Conservation (phyloP, 306 rosid genomes). For the Mimosa bimucronata region DNA sequence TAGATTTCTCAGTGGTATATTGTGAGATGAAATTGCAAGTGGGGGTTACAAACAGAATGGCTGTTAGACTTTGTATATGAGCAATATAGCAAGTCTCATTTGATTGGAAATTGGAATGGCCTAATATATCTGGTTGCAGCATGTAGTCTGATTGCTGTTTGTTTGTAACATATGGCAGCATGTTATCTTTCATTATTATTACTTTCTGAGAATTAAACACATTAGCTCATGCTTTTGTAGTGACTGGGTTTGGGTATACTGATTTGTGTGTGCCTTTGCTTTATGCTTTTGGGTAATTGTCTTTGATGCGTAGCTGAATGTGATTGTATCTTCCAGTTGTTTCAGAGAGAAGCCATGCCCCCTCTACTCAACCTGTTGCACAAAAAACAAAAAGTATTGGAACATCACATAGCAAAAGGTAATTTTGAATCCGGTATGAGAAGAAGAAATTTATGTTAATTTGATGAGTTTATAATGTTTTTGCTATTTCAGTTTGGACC, state of each 20-base stretch:
- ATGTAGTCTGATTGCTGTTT: background rate
- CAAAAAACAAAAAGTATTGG: slow-evolving; percentile 51
- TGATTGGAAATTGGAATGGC: slow-evolving; percentile 22
- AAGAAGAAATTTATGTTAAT: background rate
- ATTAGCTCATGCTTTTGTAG: too few species aligned
- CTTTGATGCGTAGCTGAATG: slow-evolving; percentile 18
- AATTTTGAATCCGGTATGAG: slow-evolving; percentile 4
- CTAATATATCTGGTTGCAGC: background rate
- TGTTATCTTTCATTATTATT: background rate
- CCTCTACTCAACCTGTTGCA: slow-evolving; percentile 44
- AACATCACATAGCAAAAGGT: slow-evolving; percentile 54
- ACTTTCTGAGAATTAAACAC: too few species aligned
- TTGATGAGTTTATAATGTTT: background rate
- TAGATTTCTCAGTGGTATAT: background rate
- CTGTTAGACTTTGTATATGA: slow-evolving; percentile 29
- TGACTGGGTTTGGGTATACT: background rate
- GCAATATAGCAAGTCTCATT: background rate
- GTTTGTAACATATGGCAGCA: background rate
- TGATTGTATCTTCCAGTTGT: background rate
- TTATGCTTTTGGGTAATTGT: background rate
- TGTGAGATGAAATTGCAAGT: slow-evolving; percentile 21
- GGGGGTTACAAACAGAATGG: slow-evolving; percentile 23
- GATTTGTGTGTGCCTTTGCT: background rate
- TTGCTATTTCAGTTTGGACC: background rate
- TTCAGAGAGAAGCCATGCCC: slow-evolving; percentile 49